These are phyloP conservation scores for Dioscorea alata DNA, from an alignment of 106 monocot species.

Conservation along the genomic window DNA sequence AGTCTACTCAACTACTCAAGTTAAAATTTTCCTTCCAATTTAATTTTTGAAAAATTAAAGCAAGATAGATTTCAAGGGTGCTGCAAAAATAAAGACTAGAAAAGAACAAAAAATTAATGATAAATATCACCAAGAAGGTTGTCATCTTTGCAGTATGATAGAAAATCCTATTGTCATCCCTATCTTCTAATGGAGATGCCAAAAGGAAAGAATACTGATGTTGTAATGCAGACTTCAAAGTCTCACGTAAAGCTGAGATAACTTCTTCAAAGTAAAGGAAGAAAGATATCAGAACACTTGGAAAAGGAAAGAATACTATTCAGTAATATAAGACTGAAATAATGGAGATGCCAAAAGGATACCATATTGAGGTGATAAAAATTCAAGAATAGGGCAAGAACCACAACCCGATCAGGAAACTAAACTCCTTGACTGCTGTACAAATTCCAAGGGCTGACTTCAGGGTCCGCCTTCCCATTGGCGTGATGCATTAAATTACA, in stretches of 20 bases:
- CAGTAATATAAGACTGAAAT: background rate
- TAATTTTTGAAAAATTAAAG: too few relatives aligned
- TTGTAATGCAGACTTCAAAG: constrained; percentile 75
- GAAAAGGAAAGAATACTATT: constrained; percentile 11
- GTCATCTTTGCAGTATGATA: too few relatives aligned
- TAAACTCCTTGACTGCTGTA: too few relatives aligned
- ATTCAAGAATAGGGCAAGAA: constrained; percentile 83
- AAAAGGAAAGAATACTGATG: too few relatives aligned
- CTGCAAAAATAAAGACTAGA: background rate
- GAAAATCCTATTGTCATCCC: too few relatives aligned
- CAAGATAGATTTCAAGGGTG: background rate
- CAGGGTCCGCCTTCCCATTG: too few relatives aligned
- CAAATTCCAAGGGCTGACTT: too few relatives aligned
- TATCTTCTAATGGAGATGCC: too few relatives aligned
- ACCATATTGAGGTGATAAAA: constrained; percentile 76
- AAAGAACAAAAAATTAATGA: constrained; percentile 95
- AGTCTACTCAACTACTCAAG: too few relatives aligned
- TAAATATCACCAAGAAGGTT: too few relatives aligned
- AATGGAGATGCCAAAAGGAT: constrained; percentile 37
- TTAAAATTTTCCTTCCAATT: too few relatives aligned
- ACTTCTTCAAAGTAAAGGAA: constrained; percentile 88
- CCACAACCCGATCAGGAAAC: constrained; percentile 1
- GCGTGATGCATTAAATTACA: too few relatives aligned
- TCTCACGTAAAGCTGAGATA: constrained; percentile 71
- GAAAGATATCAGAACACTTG: constrained; percentile 57